A percentile compares a stretch with the other conserved stretches of the same genome.
Evolutionary conservation across 176 grass and related monocot genomes (phyloP).

Genomic region (Oryza coarctata): DNA sequence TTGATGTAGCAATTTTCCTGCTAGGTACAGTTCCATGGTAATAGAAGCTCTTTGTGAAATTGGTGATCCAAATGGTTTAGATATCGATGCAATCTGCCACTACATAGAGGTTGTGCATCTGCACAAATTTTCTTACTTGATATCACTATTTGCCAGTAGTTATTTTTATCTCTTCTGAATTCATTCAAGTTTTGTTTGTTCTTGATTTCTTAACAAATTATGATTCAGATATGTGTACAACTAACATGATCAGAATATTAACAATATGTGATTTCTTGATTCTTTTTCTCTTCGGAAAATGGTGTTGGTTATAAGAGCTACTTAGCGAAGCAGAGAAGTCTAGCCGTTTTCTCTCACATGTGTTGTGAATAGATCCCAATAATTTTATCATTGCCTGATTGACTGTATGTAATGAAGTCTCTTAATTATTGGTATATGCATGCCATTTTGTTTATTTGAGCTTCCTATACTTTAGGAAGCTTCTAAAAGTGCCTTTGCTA

Average conservation of each 20-base stretch:
- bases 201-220: constrained; percentile 1
- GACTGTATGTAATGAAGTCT: background rate
- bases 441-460: constrained; percentile 15
- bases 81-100: constrained; percentile 52
- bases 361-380: background rate
- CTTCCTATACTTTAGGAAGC: constrained; percentile 1
- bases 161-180: constrained; percentile 31
- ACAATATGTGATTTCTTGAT: constrained; percentile 5
- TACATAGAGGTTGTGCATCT: constrained; percentile 67
- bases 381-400: background rate
- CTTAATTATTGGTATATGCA: background rate
- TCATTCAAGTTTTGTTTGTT: constrained; percentile 25
- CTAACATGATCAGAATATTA: constrained; percentile 3
- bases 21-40: constrained; percentile 77
- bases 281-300: constrained; percentile 24
- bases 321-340: background rate
- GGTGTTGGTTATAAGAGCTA: constrained; percentile 21
- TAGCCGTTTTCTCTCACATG: background rate
- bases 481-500: background rate
- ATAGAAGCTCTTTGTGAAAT: constrained; percentile 73
- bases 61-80: constrained; percentile 82
- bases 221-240: background rate
- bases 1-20: constrained; percentile 32
- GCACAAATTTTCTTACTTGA: constrained; percentile 1
- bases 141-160: constrained; percentile 17